These are phyloP conservation scores for Tulasnella sp. DNA, from an alignment of 768 basidiomycete species.

Conservation along the genomic window DNA sequence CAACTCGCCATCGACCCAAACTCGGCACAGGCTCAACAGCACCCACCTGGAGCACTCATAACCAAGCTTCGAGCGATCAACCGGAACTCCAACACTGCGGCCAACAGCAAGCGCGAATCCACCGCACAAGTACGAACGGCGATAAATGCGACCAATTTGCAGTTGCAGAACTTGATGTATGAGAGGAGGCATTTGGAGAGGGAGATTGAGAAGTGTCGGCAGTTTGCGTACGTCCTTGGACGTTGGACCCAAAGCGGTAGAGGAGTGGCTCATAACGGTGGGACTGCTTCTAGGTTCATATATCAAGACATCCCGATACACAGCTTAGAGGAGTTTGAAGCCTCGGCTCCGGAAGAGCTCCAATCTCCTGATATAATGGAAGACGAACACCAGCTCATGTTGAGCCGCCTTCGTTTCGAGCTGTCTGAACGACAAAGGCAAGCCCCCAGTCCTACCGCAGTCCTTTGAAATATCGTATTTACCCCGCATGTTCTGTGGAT, in stretches of 20 bases:
- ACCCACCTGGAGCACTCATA: conserved; percentile 61
- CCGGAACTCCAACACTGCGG: conserved; percentile 60
- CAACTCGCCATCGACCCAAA: not conserved
- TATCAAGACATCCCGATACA: conserved; percentile 83
- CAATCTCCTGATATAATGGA: conserved; percentile 52
- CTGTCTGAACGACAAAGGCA: conserved; percentile 82
- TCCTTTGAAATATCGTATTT: not conserved
- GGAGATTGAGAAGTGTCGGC: conserved; percentile 87
- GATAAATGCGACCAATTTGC: conserved; percentile 85
- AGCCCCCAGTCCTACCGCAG: conserved; percentile 21
- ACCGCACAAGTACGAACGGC: conserved; percentile 69
- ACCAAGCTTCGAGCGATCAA: conserved; percentile 73
- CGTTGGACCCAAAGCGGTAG: not conserved
- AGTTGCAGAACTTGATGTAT: conserved; percentile 78
- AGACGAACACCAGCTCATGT: conserved; percentile 77
- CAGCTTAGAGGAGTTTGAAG: conserved; percentile 56
- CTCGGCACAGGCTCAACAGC: not conserved
- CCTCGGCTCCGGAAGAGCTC: conserved; percentile 60
- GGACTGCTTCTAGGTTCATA: conserved; percentile 50
- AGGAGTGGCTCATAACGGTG: conserved; percentile 4
- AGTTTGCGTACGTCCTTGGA: conserved; percentile 57
- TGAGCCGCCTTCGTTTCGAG: conserved; percentile 80
- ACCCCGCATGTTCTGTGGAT: not conserved
- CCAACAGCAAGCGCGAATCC: conserved; percentile 57
- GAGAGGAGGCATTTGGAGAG: conserved; percentile 85